Evolutionary conservation across 345 rosid genomes (phyloP).

Genomic region (Acer campestre): DNA sequence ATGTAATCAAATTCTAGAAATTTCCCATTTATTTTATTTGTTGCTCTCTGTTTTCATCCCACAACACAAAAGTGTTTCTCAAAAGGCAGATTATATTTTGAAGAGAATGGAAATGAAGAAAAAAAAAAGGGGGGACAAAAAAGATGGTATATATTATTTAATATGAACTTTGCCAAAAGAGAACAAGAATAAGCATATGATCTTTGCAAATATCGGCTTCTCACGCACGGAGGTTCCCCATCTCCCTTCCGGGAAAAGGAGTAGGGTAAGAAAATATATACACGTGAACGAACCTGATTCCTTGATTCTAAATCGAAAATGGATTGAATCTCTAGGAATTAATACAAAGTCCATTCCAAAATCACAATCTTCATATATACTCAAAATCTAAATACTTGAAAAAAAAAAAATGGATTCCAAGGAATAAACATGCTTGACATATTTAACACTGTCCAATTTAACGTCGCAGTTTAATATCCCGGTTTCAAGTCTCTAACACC

Average conservation of each 20-base stretch:
- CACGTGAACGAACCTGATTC: constrained; percentile 44
- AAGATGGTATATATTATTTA: neutral
- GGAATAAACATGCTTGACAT: constrained; percentile 37
- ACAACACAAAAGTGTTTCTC: constrained; percentile 7
- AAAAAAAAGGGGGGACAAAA: too few species aligned
- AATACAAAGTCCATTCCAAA: constrained; percentile 1
- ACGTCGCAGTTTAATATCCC: too few species aligned
- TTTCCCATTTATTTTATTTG: neutral
- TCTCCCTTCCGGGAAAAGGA: neutral
- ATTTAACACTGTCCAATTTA: neutral
- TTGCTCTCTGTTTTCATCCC: neutral
- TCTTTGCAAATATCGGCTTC: constrained; percentile 30
- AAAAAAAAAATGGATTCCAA: constrained; percentile 15
- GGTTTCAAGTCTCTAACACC: too few species aligned
- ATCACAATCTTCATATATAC: constrained; percentile 32
- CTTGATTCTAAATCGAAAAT: constrained; percentile 15
- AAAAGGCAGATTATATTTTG: constrained; percentile 32
- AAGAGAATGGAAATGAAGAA: constrained; percentile 19
- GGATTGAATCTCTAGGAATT: constrained; percentile 30
- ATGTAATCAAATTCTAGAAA: constrained; percentile 21
- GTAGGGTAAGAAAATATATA: too few species aligned
- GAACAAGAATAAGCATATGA: constrained; percentile 42
- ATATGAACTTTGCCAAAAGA: constrained; percentile 27
- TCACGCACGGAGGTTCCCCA: constrained; percentile 19
- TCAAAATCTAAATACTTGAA: constrained; percentile 12